These are phyloP conservation scores for Adansonia gregorii DNA, from an alignment of 441 rosid genomes.

Conservation along the genomic window DNA sequence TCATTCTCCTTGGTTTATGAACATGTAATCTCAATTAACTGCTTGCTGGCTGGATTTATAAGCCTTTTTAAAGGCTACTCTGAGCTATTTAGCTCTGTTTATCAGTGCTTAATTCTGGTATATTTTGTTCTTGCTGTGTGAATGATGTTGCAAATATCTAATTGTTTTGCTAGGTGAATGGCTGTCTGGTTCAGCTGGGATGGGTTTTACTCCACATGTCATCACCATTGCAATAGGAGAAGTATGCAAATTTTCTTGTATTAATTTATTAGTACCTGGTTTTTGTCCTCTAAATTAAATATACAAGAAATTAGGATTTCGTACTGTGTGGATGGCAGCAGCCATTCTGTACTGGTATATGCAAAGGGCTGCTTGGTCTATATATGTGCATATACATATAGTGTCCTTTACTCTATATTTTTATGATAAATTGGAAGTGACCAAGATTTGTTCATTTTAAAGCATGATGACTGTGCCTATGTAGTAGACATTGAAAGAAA, in stretches of 20 bases:
- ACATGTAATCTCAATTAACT: not conserved
- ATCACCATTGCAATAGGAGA: conserved; percentile 83
- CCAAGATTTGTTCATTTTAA: not conserved
- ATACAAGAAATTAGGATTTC: conserved; percentile 4
- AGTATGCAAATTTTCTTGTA: conserved; percentile 49
- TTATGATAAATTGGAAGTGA: not conserved
- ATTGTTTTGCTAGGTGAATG: conserved; percentile 66
- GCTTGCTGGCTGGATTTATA: not conserved
- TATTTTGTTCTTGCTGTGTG: conserved; percentile 17
- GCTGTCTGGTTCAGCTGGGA: conserved; percentile 84
- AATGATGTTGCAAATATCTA: conserved; percentile 32
- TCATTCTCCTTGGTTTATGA: not conserved
- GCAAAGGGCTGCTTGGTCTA: not conserved
- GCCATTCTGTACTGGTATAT: not conserved
- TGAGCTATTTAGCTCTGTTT: conserved; percentile 10
- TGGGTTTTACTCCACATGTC: conserved; percentile 92
- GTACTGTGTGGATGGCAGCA: not conserved
- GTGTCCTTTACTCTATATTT: not conserved
- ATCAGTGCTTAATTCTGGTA: not conserved
- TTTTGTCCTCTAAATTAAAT: not conserved
- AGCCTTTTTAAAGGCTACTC: not conserved
- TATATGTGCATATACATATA: not conserved
- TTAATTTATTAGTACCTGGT: conserved; percentile 12
- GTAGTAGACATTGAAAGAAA: not conserved
- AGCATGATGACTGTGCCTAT: conserved; percentile 4